phyloP scores from a whole-genome alignment of 176 grass and related monocot genomes.

The Zizania latifolia region DNA sequence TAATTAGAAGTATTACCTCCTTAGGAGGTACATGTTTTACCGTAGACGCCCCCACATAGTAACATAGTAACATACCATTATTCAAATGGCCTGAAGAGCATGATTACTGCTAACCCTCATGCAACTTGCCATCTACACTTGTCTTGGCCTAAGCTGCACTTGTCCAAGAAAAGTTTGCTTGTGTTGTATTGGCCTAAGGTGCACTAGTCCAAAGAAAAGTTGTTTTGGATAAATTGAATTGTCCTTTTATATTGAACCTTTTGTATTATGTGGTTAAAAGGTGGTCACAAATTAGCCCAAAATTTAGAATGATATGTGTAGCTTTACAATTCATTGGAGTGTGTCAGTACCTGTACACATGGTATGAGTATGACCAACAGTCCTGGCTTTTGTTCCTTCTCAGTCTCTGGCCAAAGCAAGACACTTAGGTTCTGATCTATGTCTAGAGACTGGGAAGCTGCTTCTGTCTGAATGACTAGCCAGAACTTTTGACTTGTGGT shows the following conservation, averaged over 20 bases:
- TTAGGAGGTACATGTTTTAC: too few relatives aligned
- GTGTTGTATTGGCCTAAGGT: background rate
- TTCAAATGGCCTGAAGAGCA: background rate
- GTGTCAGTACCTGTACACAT: background rate
- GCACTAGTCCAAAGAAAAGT: slow-evolving; percentile 4
- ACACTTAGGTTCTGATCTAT: background rate
- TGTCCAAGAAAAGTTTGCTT: slow-evolving; percentile 12
- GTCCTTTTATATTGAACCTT: background rate
- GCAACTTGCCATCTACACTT: background rate
- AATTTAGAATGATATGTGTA: background rate
- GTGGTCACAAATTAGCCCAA: background rate
- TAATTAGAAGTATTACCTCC: too few relatives aligned
- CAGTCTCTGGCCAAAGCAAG: slow-evolving; percentile 4
- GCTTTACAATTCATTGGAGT: background rate
- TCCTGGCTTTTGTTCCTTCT: background rate
- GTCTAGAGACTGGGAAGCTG: background rate
- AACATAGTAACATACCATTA: too few relatives aligned
- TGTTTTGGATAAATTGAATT: background rate
- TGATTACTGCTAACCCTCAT: background rate
- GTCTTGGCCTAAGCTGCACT: background rate
- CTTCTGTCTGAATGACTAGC: background rate
- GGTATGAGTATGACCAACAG: background rate
- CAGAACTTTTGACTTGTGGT: background rate
- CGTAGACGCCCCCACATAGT: too few relatives aligned
- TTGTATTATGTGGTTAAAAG: background rate